Percentiles rank a stretch among this genome's conserved stretches.
Conservation (phyloP, 1,139 yeast species). For the Pichia sp. region DNA sequence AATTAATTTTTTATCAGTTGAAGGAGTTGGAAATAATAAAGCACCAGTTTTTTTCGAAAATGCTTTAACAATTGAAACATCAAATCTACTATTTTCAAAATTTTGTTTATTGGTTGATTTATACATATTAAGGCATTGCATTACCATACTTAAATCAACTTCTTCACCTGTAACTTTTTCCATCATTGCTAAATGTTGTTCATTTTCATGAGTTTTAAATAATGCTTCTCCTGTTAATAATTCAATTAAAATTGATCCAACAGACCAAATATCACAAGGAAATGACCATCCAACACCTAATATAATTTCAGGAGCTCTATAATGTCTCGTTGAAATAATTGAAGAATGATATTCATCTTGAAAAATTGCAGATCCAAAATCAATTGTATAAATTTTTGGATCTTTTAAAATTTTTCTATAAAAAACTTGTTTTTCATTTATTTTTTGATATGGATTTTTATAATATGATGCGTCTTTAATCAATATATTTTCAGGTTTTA, state of each 20-base stretch:
- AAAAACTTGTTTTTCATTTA: slow-evolving; percentile 4
- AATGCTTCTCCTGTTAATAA: slow-evolving; percentile 92
- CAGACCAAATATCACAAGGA: slow-evolving; percentile 95
- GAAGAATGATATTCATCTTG: slow-evolving; percentile 91
- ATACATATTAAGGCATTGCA: slow-evolving; percentile 26
- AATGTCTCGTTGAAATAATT: slow-evolving; percentile 91
- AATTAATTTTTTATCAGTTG: slow-evolving; percentile 42
- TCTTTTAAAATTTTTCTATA: slow-evolving; percentile 43
- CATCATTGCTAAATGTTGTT: slow-evolving; percentile 94
- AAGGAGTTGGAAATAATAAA: slow-evolving; percentile 26
- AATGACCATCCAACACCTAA: slow-evolving; percentile 89
- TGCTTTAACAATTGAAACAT: slow-evolving; percentile 23
- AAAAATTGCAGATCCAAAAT: slow-evolving; percentile 93
- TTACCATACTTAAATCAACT: slow-evolving; percentile 28
- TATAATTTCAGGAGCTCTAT: slow-evolving; percentile 95
- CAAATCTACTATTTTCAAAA: slow-evolving; percentile 18
- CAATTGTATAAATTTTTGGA: slow-evolving; percentile 85
- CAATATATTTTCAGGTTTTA: slow-evolving; percentile 90
- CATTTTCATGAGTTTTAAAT: slow-evolving; percentile 90
- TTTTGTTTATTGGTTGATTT: slow-evolving; percentile 14
- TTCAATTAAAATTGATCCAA: slow-evolving; percentile 91
- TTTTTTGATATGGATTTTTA: slow-evolving; percentile 20
- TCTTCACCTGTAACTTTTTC: slow-evolving; percentile 58
- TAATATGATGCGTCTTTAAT: slow-evolving; percentile 53
- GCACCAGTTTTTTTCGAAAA: slow-evolving; percentile 27